These are phyloP conservation scores for Thelephora ganbajun DNA, from an alignment of 768 basidiomycete genomes.

Conservation along the genomic window DNA sequence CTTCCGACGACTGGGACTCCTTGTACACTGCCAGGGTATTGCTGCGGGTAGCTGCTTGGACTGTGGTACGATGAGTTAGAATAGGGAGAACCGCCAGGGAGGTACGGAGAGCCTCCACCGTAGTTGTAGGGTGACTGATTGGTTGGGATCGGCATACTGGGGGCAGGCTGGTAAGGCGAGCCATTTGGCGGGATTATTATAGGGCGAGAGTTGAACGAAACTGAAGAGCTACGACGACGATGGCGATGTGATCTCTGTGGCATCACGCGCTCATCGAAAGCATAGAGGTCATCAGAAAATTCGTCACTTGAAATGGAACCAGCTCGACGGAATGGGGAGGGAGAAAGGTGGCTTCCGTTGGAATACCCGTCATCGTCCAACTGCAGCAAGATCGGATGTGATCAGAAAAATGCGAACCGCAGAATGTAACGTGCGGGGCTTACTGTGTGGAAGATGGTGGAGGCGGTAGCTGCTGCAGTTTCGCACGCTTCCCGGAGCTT, in stretches of 20 bases:
- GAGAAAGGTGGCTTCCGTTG: background rate
- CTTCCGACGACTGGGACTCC: no score
- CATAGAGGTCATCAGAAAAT: background rate
- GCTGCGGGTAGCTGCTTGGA: no score
- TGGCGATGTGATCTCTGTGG: background rate
- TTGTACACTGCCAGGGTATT: no score
- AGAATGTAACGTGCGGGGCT: constrained; percentile 3
- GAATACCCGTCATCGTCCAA: background rate
- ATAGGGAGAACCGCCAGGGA: background rate
- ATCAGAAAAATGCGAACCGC: background rate
- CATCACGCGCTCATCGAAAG: background rate
- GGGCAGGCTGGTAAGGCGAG: no score
- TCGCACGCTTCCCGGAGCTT: constrained; percentile 33
- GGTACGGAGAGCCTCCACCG: background rate
- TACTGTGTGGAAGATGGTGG: constrained; percentile 42
- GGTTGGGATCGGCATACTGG: no score
- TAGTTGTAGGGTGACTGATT: background rate
- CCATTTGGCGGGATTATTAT: no score
- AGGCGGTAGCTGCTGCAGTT: constrained; percentile 54
- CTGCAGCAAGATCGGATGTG: background rate
- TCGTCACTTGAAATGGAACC: background rate
- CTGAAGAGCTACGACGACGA: background rate
- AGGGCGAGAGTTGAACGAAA: background rate
- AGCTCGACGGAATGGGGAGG: background rate
- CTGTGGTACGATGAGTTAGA: no score